phyloP scores from a whole-genome alignment of 1,284 basidiomycete genomes.

The Sphagnurus paluster region DNA sequence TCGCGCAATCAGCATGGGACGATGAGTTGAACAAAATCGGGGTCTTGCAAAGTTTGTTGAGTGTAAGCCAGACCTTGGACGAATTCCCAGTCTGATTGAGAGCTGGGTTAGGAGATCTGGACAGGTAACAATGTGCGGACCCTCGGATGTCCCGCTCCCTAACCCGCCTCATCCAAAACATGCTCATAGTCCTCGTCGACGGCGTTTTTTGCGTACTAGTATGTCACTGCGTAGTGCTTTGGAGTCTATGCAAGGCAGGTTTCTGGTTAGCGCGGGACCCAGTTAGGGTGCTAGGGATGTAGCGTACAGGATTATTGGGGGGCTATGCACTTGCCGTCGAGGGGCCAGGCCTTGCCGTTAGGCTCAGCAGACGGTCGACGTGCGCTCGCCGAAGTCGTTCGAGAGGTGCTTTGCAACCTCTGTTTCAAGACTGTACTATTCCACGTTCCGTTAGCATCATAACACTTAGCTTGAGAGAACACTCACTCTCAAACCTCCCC shows the following conservation, averaged over 20 bases:
- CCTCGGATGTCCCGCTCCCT: too few species aligned
- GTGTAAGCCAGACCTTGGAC: slow-evolving; percentile 83
- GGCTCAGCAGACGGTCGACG: slow-evolving; percentile 89
- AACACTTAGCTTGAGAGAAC: slow-evolving; percentile 26
- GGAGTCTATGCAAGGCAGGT: slow-evolving; percentile 92
- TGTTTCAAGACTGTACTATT: slow-evolving; percentile 87
- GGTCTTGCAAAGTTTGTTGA: slow-evolving; percentile 84
- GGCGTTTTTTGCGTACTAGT: slow-evolving; percentile 92
- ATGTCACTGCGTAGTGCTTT: slow-evolving; percentile 89
- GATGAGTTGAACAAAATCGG: slow-evolving; percentile 87
- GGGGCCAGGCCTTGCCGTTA: slow-evolving; percentile 82
- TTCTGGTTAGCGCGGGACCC: slow-evolving; percentile 23
- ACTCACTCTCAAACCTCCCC: slow-evolving; percentile 57
- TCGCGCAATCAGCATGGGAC: slow-evolving; percentile 92
- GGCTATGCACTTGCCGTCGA: slow-evolving; percentile 81
- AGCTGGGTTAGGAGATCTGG: neutral
- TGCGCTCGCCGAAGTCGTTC: slow-evolving; percentile 94
- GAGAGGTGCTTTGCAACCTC: slow-evolving; percentile 94
- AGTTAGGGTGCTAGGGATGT: neutral
- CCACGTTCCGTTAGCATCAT: neutral
- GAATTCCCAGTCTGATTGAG: slow-evolving; percentile 87
- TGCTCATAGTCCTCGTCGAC: slow-evolving; percentile 81
- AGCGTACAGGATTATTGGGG: slow-evolving; percentile 76
- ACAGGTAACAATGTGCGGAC: too few species aligned
- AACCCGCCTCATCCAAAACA: slow-evolving; percentile 78